Conservation (phyloP, 805 yeast species). For the Candida argentea region DNA sequence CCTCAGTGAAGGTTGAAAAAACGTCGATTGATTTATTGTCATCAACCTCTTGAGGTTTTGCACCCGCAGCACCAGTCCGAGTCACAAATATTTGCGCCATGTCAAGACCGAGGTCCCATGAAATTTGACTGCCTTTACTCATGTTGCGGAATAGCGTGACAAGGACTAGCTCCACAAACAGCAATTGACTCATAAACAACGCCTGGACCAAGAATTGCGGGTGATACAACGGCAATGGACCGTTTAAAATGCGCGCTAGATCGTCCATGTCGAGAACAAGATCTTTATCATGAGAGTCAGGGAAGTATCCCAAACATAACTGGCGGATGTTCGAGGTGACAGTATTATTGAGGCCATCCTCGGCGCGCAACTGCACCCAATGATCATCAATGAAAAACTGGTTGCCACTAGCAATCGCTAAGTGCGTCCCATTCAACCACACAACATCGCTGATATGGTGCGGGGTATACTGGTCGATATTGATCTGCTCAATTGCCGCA, state of each 20-base stretch:
- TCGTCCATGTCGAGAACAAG: conserved; percentile 43
- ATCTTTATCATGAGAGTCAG: conserved; percentile 4
- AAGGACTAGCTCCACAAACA: conserved; percentile 47
- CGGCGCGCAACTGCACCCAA: conserved; percentile 24
- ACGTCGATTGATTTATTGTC: conserved; percentile 2
- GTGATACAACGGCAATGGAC: conserved; percentile 83
- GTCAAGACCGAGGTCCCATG: conserved; percentile 26
- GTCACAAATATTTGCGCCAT: conserved; percentile 5
- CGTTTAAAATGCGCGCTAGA: conserved; percentile 70
- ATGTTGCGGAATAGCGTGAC: conserved; percentile 41
- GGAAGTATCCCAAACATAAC: conserved; percentile 21
- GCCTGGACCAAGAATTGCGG: conserved; percentile 81
- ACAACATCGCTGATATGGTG: conserved; percentile 83
- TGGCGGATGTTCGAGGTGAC: conserved; percentile 46
- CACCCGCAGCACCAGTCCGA: conserved; percentile 8
- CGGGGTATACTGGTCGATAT: conserved; percentile 59
- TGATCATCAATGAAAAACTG: conserved; percentile 80
- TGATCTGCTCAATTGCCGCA: conserved; percentile 63
- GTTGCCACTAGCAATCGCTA: conserved; percentile 83
- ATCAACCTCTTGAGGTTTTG: conserved; percentile 3
- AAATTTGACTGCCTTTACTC: conserved; percentile 24
- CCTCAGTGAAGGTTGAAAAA: conserved; percentile 23
- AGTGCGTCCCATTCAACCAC: conserved; percentile 72
- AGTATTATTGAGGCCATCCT: conserved; percentile 10
- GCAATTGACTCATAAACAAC: conserved; percentile 49